These are phyloP conservation scores for Gossypium raimondii DNA, from an alignment of 345 rosid genomes.

Conservation along the genomic window DNA sequence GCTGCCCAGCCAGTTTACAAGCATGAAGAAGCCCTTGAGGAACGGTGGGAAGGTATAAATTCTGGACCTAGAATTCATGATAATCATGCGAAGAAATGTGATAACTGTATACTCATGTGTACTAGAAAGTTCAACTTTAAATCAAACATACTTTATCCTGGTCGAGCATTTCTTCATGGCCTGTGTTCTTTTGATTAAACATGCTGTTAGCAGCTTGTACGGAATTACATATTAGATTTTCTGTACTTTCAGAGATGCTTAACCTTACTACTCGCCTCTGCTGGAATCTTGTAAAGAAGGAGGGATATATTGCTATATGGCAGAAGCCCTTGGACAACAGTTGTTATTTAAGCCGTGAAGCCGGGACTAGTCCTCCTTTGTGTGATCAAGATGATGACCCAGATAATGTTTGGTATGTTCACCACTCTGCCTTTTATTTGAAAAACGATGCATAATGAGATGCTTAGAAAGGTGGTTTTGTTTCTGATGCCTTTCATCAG, in stretches of 20 bases:
- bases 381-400: slow-evolving; percentile 78
- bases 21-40: slow-evolving; percentile 70
- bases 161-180: background rate
- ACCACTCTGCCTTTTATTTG: background rate
- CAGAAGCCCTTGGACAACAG: slow-evolving; percentile 71
- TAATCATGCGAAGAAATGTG: background rate
- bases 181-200: background rate
- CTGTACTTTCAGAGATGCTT: slow-evolving; percentile 70
- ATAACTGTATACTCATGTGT: slow-evolving; percentile 8
- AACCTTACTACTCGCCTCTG: slow-evolving; percentile 79
- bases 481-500: background rate
- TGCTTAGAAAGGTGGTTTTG: background rate
- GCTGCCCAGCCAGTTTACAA: slow-evolving; percentile 97
- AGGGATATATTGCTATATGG: slow-evolving; percentile 95
- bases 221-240: background rate
- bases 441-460: background rate
- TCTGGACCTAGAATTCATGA: background rate
- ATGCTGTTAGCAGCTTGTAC: background rate
- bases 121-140: slow-evolving; percentile 3
- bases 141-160: background rate
- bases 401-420: slow-evolving; percentile 76
- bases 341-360: slow-evolving; percentile 73
- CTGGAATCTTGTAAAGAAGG: slow-evolving; percentile 93
- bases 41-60: slow-evolving; percentile 86
- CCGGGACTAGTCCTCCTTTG: slow-evolving; percentile 59